phyloP scores from a whole-genome alignment of 352 stramenopile genomes.

The Phytophthora podocarpi region DNA sequence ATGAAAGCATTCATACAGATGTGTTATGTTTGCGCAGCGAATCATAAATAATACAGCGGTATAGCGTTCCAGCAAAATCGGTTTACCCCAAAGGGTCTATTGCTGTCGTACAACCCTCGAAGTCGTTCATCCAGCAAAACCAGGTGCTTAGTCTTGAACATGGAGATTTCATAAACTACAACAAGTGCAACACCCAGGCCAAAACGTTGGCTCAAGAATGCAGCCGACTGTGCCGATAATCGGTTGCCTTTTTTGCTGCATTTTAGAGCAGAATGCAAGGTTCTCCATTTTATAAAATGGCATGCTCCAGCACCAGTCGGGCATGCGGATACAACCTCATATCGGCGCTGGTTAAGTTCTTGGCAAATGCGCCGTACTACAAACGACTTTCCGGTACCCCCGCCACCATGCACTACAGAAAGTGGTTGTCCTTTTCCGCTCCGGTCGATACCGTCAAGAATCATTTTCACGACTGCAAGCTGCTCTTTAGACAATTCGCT shows the following conservation, averaged over 20 bases:
- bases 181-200: neutral
- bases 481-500: constrained; percentile 7
- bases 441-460: neutral
- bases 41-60: no score
- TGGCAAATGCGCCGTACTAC: neutral
- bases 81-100: constrained; percentile 5
- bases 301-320: constrained; percentile 7
- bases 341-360: neutral
- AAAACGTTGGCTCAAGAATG: neutral
- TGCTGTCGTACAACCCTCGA: neutral
- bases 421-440: constrained; percentile 4
- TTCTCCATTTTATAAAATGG: constrained; percentile 1
- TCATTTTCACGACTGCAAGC: neutral
- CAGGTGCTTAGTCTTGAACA: neutral
- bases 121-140: constrained; percentile 5
- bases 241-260: neutral
- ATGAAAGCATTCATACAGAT: neutral
- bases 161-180: constrained; percentile 6
- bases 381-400: constrained; percentile 2
- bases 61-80: constrained; percentile 10
- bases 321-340: constrained; percentile 15
- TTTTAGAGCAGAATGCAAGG: constrained; percentile 19
- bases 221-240: neutral
- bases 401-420: neutral
- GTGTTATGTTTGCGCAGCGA: no score